A percentile compares a stretch with the other conserved stretches of the same genome.
Evolutionary conservation across 805 yeast species (phyloP).

Genomic region (Saturnispora besseyi): DNA sequence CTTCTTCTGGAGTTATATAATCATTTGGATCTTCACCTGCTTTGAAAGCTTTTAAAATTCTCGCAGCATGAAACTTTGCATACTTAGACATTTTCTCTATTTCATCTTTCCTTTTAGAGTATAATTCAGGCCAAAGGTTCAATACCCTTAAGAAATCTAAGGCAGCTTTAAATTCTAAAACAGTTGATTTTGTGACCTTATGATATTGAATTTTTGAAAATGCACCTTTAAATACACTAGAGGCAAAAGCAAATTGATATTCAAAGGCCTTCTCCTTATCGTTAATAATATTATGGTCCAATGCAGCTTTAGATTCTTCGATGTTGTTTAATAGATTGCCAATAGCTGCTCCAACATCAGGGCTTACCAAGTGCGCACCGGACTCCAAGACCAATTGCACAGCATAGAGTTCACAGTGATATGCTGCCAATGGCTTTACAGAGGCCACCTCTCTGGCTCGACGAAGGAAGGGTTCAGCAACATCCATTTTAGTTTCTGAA

Average conservation of each 20-base stretch:
- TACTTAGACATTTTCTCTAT: slow-evolving; percentile 39
- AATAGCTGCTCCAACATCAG: slow-evolving; percentile 52
- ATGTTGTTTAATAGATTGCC: slow-evolving; percentile 51
- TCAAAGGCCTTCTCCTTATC: slow-evolving; percentile 52
- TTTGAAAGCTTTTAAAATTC: slow-evolving; percentile 43
- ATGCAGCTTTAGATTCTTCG: slow-evolving; percentile 30
- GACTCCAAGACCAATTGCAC: slow-evolving; percentile 60
- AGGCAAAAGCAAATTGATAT: slow-evolving; percentile 49
- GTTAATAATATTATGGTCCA: slow-evolving; percentile 38
- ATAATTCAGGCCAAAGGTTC: slow-evolving; percentile 32
- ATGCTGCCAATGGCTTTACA: slow-evolving; percentile 60
- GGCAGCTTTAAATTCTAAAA: slow-evolving; percentile 43
- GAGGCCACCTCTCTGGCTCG: slow-evolving; percentile 49
- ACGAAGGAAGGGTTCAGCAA: slow-evolving; percentile 38
- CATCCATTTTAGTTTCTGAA: slow-evolving; percentile 15
- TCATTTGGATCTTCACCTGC: slow-evolving; percentile 52
- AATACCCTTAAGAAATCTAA: slow-evolving; percentile 44
- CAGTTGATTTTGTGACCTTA: slow-evolving; percentile 38
- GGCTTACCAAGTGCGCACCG: slow-evolving; percentile 48
- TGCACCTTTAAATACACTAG: slow-evolving; percentile 46
- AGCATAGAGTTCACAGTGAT: slow-evolving; percentile 64
- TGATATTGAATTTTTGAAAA: slow-evolving; percentile 39
- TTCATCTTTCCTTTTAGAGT: slow-evolving; percentile 15
- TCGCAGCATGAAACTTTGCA: slow-evolving; percentile 52
- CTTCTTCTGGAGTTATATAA: slow-evolving; percentile 34